Evolutionary conservation across 805 yeast genomes (phyloP).

Genomic region (Saccharomycopsis sp.): DNA sequence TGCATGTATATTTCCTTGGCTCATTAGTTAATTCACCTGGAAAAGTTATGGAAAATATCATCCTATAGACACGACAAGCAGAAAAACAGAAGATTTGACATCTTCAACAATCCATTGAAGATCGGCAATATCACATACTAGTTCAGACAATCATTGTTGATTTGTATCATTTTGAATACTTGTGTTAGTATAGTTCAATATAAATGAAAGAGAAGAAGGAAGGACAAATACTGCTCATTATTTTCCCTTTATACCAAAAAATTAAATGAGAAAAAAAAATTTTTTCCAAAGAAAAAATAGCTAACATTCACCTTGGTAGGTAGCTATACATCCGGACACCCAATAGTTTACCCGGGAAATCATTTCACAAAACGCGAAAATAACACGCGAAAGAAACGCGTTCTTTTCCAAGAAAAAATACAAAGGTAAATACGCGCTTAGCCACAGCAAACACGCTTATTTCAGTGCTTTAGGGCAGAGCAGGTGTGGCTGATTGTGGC

Average conservation of each 20-base stretch:
- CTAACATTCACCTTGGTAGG: background rate
- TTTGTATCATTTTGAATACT: background rate
- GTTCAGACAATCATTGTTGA: background rate
- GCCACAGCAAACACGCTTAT: background rate
- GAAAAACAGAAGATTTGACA: background rate
- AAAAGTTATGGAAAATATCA: slow-evolving; percentile 18
- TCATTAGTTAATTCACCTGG: slow-evolving; percentile 3
- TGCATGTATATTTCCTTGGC: background rate
- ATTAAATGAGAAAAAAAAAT: too few relatives aligned
- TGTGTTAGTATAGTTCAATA: background rate
- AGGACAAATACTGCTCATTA: background rate
- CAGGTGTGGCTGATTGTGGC: background rate
- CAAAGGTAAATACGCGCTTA: background rate
- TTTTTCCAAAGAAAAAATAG: too few relatives aligned
- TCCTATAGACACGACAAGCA: slow-evolving; percentile 6
- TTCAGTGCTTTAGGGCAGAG: background rate
- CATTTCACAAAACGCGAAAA: background rate
- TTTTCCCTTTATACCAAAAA: background rate
- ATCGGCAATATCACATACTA: background rate
- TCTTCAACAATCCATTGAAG: background rate
- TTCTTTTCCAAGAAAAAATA: background rate
- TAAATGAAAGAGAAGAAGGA: background rate
- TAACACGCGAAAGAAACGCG: background rate
- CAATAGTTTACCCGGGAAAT: background rate
- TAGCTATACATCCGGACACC: background rate